phyloP scores from a whole-genome alignment of 1,284 basidiomycete species.

The Malassezia nana region DNA sequence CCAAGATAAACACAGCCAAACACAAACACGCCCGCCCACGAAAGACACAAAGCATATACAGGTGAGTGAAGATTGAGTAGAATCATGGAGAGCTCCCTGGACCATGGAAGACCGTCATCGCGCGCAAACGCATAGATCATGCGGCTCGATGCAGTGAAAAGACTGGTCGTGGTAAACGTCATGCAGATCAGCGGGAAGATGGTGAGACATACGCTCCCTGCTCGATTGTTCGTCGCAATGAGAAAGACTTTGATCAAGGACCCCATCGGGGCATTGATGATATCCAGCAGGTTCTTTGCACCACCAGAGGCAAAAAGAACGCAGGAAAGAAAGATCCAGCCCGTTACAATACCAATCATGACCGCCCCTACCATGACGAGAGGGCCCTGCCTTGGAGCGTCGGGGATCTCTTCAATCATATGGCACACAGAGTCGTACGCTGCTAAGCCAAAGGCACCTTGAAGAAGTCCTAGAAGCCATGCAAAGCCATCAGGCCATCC shows the following conservation, averaged over 20 bases:
- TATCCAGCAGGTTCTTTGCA: slow-evolving; percentile 55
- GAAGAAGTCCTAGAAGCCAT: slow-evolving; percentile 51
- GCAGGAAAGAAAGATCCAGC: slow-evolving; percentile 59
- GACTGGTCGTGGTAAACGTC: slow-evolving; percentile 38
- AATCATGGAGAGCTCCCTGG: slow-evolving; percentile 53
- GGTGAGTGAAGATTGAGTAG: slow-evolving; percentile 48
- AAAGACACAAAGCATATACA: slow-evolving; percentile 55
- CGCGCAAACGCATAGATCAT: slow-evolving; percentile 63
- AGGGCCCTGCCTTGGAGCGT: slow-evolving; percentile 56
- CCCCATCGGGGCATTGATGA: slow-evolving; percentile 56
- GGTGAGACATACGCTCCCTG: slow-evolving; percentile 57
- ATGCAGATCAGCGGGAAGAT: slow-evolving; percentile 50
- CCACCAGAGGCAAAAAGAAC: slow-evolving; percentile 56
- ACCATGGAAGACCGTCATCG: slow-evolving; percentile 60
- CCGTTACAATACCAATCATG: slow-evolving; percentile 57
- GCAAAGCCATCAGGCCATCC: slow-evolving; percentile 52
- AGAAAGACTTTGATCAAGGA: slow-evolving; percentile 62
- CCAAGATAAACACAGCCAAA: slow-evolving; percentile 52
- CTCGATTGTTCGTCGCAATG: slow-evolving; percentile 56
- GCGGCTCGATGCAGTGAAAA: slow-evolving; percentile 56
- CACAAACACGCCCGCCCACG: slow-evolving; percentile 51
- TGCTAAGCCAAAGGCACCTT: slow-evolving; percentile 50
- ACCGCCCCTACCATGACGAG: slow-evolving; percentile 58
- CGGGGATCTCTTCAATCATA: slow-evolving; percentile 59
- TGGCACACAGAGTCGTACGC: slow-evolving; percentile 40